Evolutionary conservation across 495 filamentous ascomycete genomes (phyloP), one percentile per base, ranked within the genome.

Genomic region (Halenospora varia): DNA sequence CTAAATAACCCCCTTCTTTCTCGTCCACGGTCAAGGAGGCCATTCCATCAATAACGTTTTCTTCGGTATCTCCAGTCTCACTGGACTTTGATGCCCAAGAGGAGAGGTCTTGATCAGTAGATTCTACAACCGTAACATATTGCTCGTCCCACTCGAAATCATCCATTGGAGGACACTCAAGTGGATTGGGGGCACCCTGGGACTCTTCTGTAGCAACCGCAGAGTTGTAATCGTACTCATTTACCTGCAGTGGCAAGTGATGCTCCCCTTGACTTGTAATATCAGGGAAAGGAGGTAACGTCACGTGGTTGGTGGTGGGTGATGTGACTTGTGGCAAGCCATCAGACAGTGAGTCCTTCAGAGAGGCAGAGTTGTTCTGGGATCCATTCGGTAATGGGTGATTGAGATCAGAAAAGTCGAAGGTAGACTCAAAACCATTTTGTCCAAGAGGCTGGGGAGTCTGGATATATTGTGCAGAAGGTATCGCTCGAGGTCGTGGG

Each of bases 1-100:
- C 77, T 52, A 81, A 75, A 61, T 81, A 81, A 17, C 77, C 77
- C 24, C 73, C 68, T 52, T 76, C 77, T 61, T 78, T 75, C 2
- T 75, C 73, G 29, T 74, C 75, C 20, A 77, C 75, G 0, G 77
- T 75, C 44, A 81, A 61, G n/a, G 74, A 72, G 24, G 77, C 77
- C 77, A 81, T 81, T 47, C 77, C 77, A 62, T 81, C 77, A 1
- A 73, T 73, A 39, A 79, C 53, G 25, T 56, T 45, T 10, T 24
- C 10, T 20, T 26, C 52, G 10, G 13, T 20, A 22, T n/a, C 13
- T 22, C 17, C 24, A 35, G 29, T 35, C 13, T 35, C 29, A 10
- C 52, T 45, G 8, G 42, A 45, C 29, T 35, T 35, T 35, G 29
- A 35, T 35, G 29, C 29, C 29, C 29, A 35, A 6, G 29, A 35